Evolutionary conservation across 306 rosid species (phyloP), one percentile per base, ranked within the genome.

Genomic region (Dryas drummondii): DNA sequence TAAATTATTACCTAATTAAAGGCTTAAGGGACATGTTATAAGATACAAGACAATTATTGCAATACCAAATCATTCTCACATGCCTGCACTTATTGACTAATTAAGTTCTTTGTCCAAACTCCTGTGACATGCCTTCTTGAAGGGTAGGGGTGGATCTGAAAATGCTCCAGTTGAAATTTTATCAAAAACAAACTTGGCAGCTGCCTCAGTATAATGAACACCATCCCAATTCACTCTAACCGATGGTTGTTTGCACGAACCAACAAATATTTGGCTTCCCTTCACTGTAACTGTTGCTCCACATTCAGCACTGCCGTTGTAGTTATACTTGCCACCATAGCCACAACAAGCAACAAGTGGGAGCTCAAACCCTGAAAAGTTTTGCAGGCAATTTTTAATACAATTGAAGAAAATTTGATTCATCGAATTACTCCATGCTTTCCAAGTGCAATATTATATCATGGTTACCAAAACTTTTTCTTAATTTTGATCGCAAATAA

Each of bases 181-280:
- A 9, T 81, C 15, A 5, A 79, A 86, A 7, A 83, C 6, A 46
- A 77, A 46, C 68, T 79, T 83, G 46, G 62, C 79, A 46, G 93
- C 89, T 11, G 88, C 91, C 12, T 89, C 93, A 1, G 88, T 81
- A 16, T 87, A 87, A 67, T 87, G 91, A 17, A 22, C 0, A 1
- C 89, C 93, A 84, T 89, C 93, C 88, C 88, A 86, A 26, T 2
- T 64, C 6, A 84, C 82, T 82, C 83, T 82, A 2, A 9, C 6
- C 3, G 54, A 80, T 0, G 84, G 79, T 1, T 19, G 71, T 26
- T 63, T 51, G 52, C 93, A 84, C 6, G 93, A 82, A 6, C 88
- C 86, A 14, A 80, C 93, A 40, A 72, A 73, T 67, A 69, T 73
- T 61, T 80, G 37, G 17, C 72, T 79, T 57, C 84, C 87, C 68